Conservation (phyloP, 495 filamentous ascomycete genomes). For the Talaromyces liani region DNA sequence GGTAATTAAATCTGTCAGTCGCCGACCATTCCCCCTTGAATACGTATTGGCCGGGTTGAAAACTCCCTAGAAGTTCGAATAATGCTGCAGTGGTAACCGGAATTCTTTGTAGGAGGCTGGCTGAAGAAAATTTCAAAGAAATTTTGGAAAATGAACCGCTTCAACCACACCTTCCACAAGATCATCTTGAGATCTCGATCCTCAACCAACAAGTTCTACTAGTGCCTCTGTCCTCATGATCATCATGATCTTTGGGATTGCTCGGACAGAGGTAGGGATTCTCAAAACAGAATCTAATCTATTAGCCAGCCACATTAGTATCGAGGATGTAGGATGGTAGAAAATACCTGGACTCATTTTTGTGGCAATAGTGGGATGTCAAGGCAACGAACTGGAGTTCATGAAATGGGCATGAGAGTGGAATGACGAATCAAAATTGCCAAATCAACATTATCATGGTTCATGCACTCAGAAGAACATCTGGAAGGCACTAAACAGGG, state of each 20-base stretch:
- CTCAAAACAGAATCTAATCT: conserved; percentile 1
- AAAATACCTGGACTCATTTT: background rate
- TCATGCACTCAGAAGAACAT: background rate
- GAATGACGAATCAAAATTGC: background rate
- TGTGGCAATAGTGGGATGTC: background rate
- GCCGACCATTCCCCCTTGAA: background rate
- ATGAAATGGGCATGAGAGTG: background rate
- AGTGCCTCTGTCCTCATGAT: background rate
- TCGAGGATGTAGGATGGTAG: background rate
- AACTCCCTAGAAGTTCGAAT: background rate
- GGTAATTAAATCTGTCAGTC: background rate
- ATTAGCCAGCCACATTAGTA: background rate
- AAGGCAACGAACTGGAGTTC: background rate
- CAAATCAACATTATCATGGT: background rate
- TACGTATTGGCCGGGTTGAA: background rate
- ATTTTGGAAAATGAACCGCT: background rate
- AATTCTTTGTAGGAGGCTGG: background rate
- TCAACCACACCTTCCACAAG: background rate
- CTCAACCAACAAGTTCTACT: background rate
- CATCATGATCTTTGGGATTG: background rate
- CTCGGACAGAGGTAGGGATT: background rate
- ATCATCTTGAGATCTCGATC: background rate
- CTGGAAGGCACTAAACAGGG: background rate
- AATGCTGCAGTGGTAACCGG: background rate
- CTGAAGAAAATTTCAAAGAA: background rate